Evolutionary conservation across 2,329 filamentous ascomycete species (phyloP).

Genomic region (Cordyceps farinosa): DNA sequence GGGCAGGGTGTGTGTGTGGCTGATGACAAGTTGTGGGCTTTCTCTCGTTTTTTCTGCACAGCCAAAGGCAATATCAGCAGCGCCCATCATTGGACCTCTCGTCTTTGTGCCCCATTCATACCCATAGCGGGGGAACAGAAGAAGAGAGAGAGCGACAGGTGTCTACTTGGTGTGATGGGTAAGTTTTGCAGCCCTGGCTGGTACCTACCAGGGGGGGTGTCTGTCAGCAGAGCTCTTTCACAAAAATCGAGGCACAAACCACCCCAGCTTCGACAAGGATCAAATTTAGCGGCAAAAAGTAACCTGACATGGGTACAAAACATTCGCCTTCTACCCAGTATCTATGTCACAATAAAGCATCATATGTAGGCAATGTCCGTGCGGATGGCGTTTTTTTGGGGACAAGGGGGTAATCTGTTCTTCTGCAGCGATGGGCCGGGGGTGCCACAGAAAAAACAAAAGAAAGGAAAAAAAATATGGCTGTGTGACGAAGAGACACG

Average conservation of each 20-base stretch:
- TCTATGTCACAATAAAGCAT: neutral
- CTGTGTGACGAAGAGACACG: neutral
- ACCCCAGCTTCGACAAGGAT: too few species aligned
- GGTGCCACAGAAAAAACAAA: neutral
- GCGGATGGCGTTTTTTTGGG: constrained; percentile 9
- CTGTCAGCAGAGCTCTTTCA: too few species aligned
- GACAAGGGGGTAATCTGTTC: neutral
- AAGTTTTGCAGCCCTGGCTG: too few species aligned
- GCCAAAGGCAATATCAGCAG: neutral
- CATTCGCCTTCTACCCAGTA: too few species aligned
- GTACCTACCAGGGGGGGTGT: too few species aligned
- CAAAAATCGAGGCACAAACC: too few species aligned
- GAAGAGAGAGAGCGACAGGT: neutral
- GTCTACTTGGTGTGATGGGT: too few species aligned
- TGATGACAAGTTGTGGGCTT: neutral
- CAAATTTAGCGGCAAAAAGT: too few species aligned
- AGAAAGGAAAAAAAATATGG: neutral
- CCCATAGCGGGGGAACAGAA: neutral
- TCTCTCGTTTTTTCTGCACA: neutral
- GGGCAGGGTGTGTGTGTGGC: neutral
- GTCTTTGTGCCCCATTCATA: neutral
- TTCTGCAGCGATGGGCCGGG: constrained; percentile 5
- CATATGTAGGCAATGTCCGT: constrained; percentile 1
- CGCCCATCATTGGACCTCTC: neutral
- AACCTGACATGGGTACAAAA: too few species aligned